Base-by-base conservation (phyloP, 2,329 filamentous ascomycete species). In the Ilyonectria sp. region DNA sequence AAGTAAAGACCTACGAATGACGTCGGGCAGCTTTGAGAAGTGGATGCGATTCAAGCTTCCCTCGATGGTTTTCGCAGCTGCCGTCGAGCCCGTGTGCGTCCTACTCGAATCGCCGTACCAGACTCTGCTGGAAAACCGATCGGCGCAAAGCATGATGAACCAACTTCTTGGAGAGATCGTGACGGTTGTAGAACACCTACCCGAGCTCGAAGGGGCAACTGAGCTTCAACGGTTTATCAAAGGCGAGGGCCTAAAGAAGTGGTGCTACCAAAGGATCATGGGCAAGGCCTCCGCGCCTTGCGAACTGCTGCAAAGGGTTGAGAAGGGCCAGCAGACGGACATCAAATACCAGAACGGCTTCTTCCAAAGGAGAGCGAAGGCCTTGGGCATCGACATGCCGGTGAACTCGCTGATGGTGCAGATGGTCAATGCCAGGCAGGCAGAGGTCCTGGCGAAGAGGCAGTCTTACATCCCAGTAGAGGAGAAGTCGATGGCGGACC, bases 341-440 rank as follows among this genome's bases (percentile, higher is more conserved):
- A 88, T 98, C 46, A 89, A 95, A 52, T 97, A 92, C 75, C 88
- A 95, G 72, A 98, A 97, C 78, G 95, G 95, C 1, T 99, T 95
- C 82, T 92, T 99, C 67, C 86, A 97, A 35, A 86, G 84, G 57
- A 87, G 92, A 46, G 96, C 93, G 0, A 86, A 89, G 73, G 88
- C 93, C 77, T 75, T 95, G 67, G 93, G 93, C 1, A 84, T 97
- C n/a, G 84, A 88, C 57, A 91, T 91, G 74, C 88, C 90, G 11
- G 84, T 91, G 68, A 96, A 97, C 77, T 90, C 91, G 74, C 87
- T 93, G 84, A 83, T 97, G 47, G 83, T 92, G 79, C 85, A 91
- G 60, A 81, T 94, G 82, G 90, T 98, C 55, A 90, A 92, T 76
- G 93, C 90, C 26, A 95, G 93, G 83, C 82, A 86, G 7, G 72